Evolutionary conservation across 768 basidiomycete genomes (phyloP), one percentile per base, ranked within the genome.

Genomic region (Daedaleopsis sinensis): DNA sequence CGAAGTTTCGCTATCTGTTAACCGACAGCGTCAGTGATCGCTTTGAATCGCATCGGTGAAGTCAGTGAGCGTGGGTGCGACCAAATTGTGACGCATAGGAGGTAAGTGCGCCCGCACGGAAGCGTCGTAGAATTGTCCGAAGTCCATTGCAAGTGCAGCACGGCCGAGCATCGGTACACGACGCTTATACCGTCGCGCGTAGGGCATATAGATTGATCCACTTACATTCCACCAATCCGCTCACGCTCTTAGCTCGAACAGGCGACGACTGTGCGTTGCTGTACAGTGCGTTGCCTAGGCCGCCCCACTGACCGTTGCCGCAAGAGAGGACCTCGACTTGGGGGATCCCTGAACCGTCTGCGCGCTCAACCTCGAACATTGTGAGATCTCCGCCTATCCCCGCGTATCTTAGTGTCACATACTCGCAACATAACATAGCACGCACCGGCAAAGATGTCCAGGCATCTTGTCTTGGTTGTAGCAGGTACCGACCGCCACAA

Each of bases 191-290:
- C 37, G 51, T 47, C 19, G 21, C 12, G 44, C 36, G 16, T 18
- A 18, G 19, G 36, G 27, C 23, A 27, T 35, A 23, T 18, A 43
- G 18, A 32, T 35, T n/a, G 21, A 37, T 19, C 23, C 2, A 53
- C 90, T 77, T 69, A 93, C 93, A 96, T 81, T 96, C 93, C n/a
- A 82, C 76, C 24, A 96, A 76, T 12, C 93, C 92, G 68, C 92
- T 94, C 59, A 96, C 80, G 47, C 84, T 86, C 74, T 87, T 94
- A 2, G 90, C 89, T 58, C 86, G 86, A 0, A 84, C 78, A 3
- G 93, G 94, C 38, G 77, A 78, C 47, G 86, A 82, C 68, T 91
- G 90, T 0, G 86, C 86, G 58, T 83, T 92, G 67, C 83, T 90
- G 76, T 83, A 93, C 18, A 77, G 66, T 0, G 78, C 82, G 62